A percentile compares a stretch with the other conserved stretches of the same genome.
Evolutionary conservation across 2,329 filamentous ascomycete genomes (phyloP).

Genomic region (Ceratocystis cubensis): DNA sequence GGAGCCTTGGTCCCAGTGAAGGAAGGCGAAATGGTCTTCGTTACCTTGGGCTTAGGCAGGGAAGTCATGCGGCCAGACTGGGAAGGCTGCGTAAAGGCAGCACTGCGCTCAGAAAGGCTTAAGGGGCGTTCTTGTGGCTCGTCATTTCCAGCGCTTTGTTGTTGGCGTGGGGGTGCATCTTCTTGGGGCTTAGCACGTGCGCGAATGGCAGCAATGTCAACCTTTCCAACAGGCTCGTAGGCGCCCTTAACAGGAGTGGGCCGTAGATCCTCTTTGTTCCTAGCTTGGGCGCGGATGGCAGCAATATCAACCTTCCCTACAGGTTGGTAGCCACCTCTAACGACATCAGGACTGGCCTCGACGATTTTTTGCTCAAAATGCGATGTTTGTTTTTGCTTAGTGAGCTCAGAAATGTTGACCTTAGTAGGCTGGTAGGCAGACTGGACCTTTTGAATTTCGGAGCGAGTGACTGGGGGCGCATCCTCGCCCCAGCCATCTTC

Average conservation of each 20-base stretch:
- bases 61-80: conserved; percentile 70
- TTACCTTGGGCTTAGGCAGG: conserved; percentile 87
- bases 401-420: conserved; percentile 81
- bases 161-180: conserved; percentile 27
- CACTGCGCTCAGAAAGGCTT: conserved; percentile 61
- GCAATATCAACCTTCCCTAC: conserved; percentile 96
- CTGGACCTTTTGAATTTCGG: conserved; percentile 79
- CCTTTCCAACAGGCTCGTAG: conserved; percentile 90
- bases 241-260: conserved; percentile 79
- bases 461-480: conserved; percentile 79
- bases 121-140: conserved; percentile 34
- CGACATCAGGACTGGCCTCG: conserved; percentile 48
- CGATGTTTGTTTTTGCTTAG: conserved; percentile 44
- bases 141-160: conserved; percentile 25
- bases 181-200: conserved; percentile 53
- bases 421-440: conserved; percentile 91
- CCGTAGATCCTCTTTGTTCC: conserved; percentile 59
- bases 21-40: conserved; percentile 66
- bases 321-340: conserved; percentile 81
- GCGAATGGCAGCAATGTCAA: conserved; percentile 89
- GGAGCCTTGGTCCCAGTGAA: conserved; percentile 88
- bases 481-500: conserved; percentile 90
- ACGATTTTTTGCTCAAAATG: conserved; percentile 27
- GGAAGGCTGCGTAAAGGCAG: conserved; percentile 50
- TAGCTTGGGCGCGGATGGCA: conserved; percentile 66